Conservation (phyloP, 192 early-diverging fungal genomes). For the Backusella morwellensis region DNA sequence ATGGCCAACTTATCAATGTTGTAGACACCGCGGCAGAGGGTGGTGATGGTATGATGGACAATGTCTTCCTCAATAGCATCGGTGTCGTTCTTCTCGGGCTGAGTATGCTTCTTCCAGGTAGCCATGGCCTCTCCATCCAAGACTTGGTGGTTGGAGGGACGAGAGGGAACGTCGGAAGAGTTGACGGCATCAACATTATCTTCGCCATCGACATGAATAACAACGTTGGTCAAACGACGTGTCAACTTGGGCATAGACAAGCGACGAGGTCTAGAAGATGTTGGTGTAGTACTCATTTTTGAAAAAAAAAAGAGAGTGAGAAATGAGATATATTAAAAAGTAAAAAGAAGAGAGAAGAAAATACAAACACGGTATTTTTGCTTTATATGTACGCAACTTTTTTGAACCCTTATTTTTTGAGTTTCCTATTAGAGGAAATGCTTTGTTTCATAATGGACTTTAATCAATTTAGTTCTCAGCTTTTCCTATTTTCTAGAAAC, state of each 20-base stretch:
- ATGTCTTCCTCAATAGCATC: constrained; percentile 82
- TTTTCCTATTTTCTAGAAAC: not conserved
- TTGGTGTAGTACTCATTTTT: not conserved
- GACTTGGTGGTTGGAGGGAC: not conserved
- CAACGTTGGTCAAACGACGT: constrained; percentile 13
- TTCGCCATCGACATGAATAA: constrained; percentile 7
- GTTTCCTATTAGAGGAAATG: not conserved
- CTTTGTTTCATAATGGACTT: not conserved
- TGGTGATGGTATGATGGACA: constrained; percentile 86
- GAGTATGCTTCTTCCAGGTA: not conserved
- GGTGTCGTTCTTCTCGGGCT: constrained; percentile 40
- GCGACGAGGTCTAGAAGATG: not conserved
- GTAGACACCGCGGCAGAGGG: constrained; percentile 82
- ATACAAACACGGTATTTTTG: not conserved
- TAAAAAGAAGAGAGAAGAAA: not conserved
- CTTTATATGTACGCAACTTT: not conserved
- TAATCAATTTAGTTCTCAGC: not conserved
- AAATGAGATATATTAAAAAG: not conserved
- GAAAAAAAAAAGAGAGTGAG: not conserved
- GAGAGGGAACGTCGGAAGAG: not conserved
- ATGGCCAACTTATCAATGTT: constrained; percentile 93
- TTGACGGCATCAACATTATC: not conserved
- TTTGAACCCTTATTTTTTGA: not conserved
- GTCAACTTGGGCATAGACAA: constrained; percentile 13
- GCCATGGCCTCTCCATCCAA: not conserved